Evolutionary conservation across 257 asterid species (phyloP), one percentile per base, ranked within the genome.

Genomic region (Scutellaria barbata): DNA sequence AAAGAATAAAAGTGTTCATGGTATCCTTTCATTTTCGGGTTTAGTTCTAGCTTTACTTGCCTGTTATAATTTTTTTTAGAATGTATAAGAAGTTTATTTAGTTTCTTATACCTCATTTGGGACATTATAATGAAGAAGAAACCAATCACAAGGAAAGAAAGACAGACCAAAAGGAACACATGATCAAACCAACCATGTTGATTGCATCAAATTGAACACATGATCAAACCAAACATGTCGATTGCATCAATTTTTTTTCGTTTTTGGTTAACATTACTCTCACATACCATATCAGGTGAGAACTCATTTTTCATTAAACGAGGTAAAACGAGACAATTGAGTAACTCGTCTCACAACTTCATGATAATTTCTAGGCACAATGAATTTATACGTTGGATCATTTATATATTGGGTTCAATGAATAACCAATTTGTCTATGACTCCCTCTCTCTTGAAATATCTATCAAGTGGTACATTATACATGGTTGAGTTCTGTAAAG

Each of bases 21-120:
- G n/a, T n/a, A n/a, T n/a, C n/a, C n/a, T n/a, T n/a, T n/a, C n/a
- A n/a, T n/a, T n/a, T n/a, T n/a, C n/a, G n/a, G n/a, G n/a, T n/a
- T 5, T 69, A 16, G 47, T 41, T 69, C 43, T 55, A 54, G 30
- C 54, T 69, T 69, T 68, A 22, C 14, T 30, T 10, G 9, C 33
- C 35, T 35, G 11, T 47, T 13, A 22, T 12, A 5, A 46, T 22
- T 3, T 13, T 25, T 33, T n/a, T 3, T 0, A 30, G 25, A 68
- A 25, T n/a, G 35, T 42, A 11, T 12, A 12, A 5, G 22, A 41
- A 40, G 17, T 5, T 12, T 20, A 10, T 55, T 47, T 11, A 59
- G 62, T 59, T 33, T 20, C 11, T 39, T 39, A 25, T 57, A 22
- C 47, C 58, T 22, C 10, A 0, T 57, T 10, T 41, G 13, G 65